Conservation (phyloP, 2,329 filamentous ascomycete species). For the Shiraia bambusicola region DNA sequence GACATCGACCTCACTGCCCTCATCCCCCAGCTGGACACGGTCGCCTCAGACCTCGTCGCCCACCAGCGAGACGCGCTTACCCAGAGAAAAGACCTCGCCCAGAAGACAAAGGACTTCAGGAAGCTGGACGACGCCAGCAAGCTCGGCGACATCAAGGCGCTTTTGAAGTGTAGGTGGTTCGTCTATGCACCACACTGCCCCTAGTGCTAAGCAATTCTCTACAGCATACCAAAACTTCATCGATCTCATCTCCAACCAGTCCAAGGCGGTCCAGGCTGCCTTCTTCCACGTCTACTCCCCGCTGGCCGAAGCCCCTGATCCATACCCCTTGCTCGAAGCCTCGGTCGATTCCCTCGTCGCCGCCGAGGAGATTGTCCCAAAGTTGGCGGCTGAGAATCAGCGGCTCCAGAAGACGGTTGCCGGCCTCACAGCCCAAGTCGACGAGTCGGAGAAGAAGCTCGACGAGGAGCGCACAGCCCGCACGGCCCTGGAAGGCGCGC, state of each 20-base stretch:
- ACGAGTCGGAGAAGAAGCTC: constrained; percentile 78
- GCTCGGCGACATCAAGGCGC: constrained; percentile 80
- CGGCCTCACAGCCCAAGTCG: constrained; percentile 75
- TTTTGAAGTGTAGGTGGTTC: constrained; percentile 83
- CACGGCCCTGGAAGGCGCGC: constrained; percentile 72
- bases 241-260: constrained; percentile 92
- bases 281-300: constrained; percentile 93
- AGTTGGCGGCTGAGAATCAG: constrained; percentile 83
- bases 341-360: constrained; percentile 92
- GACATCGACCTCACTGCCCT: constrained; percentile 85
- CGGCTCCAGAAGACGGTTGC: constrained; percentile 78
- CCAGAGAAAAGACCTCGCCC: constrained; percentile 94
- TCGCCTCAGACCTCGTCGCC: constrained; percentile 90
- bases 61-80: constrained; percentile 95
- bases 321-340: constrained; percentile 92
- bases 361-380: constrained; percentile 89
- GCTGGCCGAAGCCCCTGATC: constrained; percentile 92
- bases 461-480: constrained; percentile 73
- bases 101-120: constrained; percentile 97
- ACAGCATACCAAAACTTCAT: constrained; percentile 96
- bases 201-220: constrained; percentile 19
- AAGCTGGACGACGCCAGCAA: constrained; percentile 90
- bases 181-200: background rate
- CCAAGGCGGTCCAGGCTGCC: constrained; percentile 87
- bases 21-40: constrained; percentile 82